Percentiles rank a stretch among this genome's conserved stretches.
Evolutionary conservation across 2,329 filamentous ascomycete species (phyloP).

Genomic region (Cordyceps cicadae): DNA sequence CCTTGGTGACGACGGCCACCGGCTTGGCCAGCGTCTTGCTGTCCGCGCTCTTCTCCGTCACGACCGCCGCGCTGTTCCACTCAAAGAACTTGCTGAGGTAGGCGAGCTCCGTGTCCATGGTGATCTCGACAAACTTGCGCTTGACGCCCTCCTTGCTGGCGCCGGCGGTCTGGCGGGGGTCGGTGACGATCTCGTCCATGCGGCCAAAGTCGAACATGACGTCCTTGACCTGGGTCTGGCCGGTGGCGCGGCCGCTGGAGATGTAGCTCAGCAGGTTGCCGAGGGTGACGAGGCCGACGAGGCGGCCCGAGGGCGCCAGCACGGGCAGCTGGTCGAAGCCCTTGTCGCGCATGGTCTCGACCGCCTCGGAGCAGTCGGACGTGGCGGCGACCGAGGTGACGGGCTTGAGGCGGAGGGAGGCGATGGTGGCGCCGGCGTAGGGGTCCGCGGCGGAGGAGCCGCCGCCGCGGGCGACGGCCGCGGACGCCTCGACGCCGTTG

Average conservation of each 20-base stretch:
- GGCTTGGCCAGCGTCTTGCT: slow-evolving; percentile 60
- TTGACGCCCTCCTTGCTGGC: slow-evolving; percentile 35
- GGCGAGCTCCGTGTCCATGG: slow-evolving; percentile 74
- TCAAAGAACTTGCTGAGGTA: slow-evolving; percentile 89
- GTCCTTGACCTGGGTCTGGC: slow-evolving; percentile 64
- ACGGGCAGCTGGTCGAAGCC: slow-evolving; percentile 97
- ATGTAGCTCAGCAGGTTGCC: slow-evolving; percentile 91
- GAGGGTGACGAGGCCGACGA: slow-evolving; percentile 88
- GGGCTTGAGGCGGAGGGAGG: slow-evolving; percentile 79
- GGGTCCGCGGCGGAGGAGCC: slow-evolving; percentile 53
- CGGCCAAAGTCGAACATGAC: slow-evolving; percentile 97
- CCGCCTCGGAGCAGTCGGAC: slow-evolving; percentile 72
- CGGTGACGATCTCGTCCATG: slow-evolving; percentile 83
- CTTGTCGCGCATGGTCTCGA: slow-evolving; percentile 97
- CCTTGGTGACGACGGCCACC: slow-evolving; percentile 88
- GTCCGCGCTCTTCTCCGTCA: slow-evolving; percentile 65
- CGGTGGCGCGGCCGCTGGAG: slow-evolving; percentile 69
- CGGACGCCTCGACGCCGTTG: slow-evolving; percentile 38
- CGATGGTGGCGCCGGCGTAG: slow-evolving; percentile 71
- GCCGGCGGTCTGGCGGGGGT: slow-evolving; percentile 58
- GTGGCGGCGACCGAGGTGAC: slow-evolving; percentile 73
- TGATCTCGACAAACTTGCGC: slow-evolving; percentile 87
- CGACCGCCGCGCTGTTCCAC: slow-evolving; percentile 94
- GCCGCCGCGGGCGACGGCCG: slow-evolving; percentile 27
- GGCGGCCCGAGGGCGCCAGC: slow-evolving; percentile 58